Percentiles rank a stretch among this genome's conserved stretches.
These are phyloP conservation scores for Psilocybe cubensis DNA, from an alignment of 768 basidiomycete genomes.

Conservation along the genomic window DNA sequence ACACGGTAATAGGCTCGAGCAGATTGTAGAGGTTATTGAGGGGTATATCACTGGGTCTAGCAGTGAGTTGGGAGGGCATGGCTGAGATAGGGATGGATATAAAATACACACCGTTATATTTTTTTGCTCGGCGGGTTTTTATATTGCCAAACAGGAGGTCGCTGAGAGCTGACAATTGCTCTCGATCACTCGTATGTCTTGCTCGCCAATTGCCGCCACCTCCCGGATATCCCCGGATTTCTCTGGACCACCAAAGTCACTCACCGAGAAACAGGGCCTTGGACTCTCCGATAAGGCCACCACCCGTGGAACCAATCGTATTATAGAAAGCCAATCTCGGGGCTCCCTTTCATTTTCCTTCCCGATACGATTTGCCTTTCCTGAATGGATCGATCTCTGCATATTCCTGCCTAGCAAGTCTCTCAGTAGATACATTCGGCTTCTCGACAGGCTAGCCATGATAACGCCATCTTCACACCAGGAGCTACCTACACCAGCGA, in stretches of 20 bases:
- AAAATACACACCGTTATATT: slow-evolving; percentile 26
- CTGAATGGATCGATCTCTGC: not conserved
- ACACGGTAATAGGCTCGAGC: slow-evolving; percentile 59
- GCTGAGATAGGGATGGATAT: slow-evolving; percentile 21
- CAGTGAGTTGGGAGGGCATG: slow-evolving; percentile 40
- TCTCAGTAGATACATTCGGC: not conserved
- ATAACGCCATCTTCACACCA: slow-evolving; percentile 10
- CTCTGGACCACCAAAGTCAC: not conserved
- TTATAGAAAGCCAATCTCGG: slow-evolving; percentile 12
- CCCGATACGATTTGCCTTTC: slow-evolving; percentile 1
- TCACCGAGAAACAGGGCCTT: slow-evolving; percentile 5
- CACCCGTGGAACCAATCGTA: slow-evolving; percentile 9
- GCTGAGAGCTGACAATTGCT: slow-evolving; percentile 23
- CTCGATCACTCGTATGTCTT: slow-evolving; percentile 23
- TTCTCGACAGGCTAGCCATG: not conserved
- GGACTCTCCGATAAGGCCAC: slow-evolving; percentile 24
- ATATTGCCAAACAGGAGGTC: slow-evolving; percentile 29
- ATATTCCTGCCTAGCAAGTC: not conserved
- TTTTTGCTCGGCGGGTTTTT: slow-evolving; percentile 34
- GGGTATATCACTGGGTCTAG: slow-evolving; percentile 41
- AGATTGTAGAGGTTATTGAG: slow-evolving; percentile 51
- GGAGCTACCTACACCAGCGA: too few species aligned
- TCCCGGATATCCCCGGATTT: slow-evolving; percentile 32
- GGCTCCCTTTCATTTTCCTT: not conserved
- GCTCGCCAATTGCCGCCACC: slow-evolving; percentile 10